These are phyloP conservation scores for Phytophthora citricola DNA, from an alignment of 352 stramenopile genomes.

Conservation along the genomic window DNA sequence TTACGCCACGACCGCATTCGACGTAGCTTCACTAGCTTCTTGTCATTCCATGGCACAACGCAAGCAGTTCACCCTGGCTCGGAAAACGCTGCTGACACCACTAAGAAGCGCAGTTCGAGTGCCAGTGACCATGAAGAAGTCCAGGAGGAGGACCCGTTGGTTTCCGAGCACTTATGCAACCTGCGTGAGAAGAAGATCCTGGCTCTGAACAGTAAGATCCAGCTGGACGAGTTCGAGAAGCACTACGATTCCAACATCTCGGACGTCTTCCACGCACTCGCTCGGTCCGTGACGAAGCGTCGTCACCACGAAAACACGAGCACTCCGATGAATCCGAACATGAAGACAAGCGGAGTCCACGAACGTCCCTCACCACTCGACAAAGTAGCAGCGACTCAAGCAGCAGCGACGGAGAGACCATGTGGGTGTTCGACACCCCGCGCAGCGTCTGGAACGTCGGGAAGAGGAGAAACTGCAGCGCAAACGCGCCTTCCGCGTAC, in stretches of 20 bases:
- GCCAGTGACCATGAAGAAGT: slow-evolving; percentile 5
- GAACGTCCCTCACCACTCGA: slow-evolving; percentile 17
- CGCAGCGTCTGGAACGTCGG: slow-evolving; percentile 51
- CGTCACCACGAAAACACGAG: slow-evolving; percentile 22
- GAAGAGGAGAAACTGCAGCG: slow-evolving; percentile 60
- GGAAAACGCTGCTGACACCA: slow-evolving; percentile 14
- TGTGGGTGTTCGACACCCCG: slow-evolving; percentile 57
- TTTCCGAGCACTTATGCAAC: slow-evolving; percentile 45
- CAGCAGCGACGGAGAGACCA: slow-evolving; percentile 47
- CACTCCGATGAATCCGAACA: slow-evolving; percentile 8
- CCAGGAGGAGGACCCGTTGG: not conserved
- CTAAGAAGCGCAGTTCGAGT: slow-evolving; percentile 1
- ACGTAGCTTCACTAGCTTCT: slow-evolving; percentile 42
- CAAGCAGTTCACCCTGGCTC: slow-evolving; percentile 7
- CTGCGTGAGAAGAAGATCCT: slow-evolving; percentile 68
- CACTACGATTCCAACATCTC: slow-evolving; percentile 73
- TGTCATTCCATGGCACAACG: slow-evolving; percentile 27
- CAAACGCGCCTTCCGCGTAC: slow-evolving; percentile 55
- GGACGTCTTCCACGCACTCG: slow-evolving; percentile 60
- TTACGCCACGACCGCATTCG: slow-evolving; percentile 37
- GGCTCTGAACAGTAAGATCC: slow-evolving; percentile 57
- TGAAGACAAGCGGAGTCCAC: slow-evolving; percentile 10
- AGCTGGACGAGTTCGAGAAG: slow-evolving; percentile 61
- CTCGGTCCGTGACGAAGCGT: slow-evolving; percentile 41
- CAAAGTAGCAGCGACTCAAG: slow-evolving; percentile 28